phyloP scores from a whole-genome alignment of 352 stramenopile species.

The Blastocystis sp. region DNA sequence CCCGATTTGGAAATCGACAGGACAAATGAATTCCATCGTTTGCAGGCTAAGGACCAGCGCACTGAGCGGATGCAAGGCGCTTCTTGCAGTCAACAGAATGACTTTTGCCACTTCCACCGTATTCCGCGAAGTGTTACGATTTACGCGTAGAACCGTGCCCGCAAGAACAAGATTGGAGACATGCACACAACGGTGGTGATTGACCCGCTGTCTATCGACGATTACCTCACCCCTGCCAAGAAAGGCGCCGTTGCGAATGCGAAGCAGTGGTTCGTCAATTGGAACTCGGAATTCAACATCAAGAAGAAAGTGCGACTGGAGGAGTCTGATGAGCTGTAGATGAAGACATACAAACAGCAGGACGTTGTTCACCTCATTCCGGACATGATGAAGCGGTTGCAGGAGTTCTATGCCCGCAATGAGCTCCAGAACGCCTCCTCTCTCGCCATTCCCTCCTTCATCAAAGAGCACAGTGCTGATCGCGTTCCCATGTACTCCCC shows the following conservation, averaged over 20 bases:
- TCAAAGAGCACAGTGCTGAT: constrained; percentile 11
- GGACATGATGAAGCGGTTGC: background rate
- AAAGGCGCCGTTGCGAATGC: background rate
- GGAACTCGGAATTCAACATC: constrained; percentile 51
- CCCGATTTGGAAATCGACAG: background rate
- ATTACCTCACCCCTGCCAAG: background rate
- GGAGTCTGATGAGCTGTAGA: background rate
- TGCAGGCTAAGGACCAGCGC: background rate
- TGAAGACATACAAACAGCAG: constrained; percentile 35
- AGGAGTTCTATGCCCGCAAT: constrained; percentile 37
- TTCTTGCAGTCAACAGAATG: background rate
- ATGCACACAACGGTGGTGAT: constrained; percentile 18
- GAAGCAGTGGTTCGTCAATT: constrained; percentile 28
- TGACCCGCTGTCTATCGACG: background rate
- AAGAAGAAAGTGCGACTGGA: constrained; percentile 22
- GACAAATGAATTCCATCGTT: background rate
- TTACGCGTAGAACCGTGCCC: background rate
- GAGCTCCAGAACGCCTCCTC: constrained; percentile 1
- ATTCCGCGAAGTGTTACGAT: background rate
- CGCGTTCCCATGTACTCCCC: background rate
- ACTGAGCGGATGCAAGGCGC: background rate
- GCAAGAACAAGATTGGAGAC: background rate
- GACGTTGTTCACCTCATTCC: background rate
- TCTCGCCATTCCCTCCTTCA: constrained; percentile 5
- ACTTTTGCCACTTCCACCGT: background rate